phyloP scores from a whole-genome alignment of 73 alveolate genomes.

The Paraurostyla sp. region DNA sequence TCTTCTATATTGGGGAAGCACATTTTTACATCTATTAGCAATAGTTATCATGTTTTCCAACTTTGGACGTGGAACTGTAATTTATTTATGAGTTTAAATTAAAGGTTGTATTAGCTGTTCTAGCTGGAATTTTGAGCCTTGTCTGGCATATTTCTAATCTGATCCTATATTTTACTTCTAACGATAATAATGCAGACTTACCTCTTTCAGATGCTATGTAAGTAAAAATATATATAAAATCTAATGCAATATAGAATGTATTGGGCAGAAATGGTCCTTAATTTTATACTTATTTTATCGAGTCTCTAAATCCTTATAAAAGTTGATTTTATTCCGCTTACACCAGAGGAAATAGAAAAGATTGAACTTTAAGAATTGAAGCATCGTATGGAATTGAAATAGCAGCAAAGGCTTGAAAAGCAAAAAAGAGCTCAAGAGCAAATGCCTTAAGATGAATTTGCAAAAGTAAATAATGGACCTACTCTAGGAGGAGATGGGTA shows the following conservation, averaged over 20 bases:
- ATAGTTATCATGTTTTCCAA: constrained; percentile 32
- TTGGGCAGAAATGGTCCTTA: constrained; percentile 43
- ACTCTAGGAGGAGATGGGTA: background rate
- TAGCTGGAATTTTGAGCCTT: constrained; percentile 37
- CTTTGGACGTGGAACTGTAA: constrained; percentile 51
- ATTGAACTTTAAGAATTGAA: constrained; percentile 46
- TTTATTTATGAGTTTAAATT: background rate
- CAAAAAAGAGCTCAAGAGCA: constrained; percentile 8
- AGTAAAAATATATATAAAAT: background rate
- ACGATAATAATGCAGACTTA: background rate
- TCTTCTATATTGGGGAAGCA: constrained; percentile 6
- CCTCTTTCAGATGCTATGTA: constrained; percentile 49
- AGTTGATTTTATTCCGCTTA: constrained; percentile 41
- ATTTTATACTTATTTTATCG: background rate
- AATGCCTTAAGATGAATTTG: background rate
- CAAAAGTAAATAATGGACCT: background rate
- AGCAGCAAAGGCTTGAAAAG: constrained; percentile 17
- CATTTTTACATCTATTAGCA: background rate
- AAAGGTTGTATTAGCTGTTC: constrained; percentile 11
- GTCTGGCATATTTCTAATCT: constrained; percentile 37
- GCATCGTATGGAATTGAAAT: constrained; percentile 30
- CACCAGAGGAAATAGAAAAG: constrained; percentile 53
- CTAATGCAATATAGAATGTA: constrained; percentile 1
- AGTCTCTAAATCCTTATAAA: background rate
- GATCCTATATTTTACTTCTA: constrained; percentile 21